Percentiles rank a stretch among this genome's conserved stretches.
phyloP scores from a whole-genome alignment of 768 basidiomycete species.

The Xerocomus brunneocitrinus region DNA sequence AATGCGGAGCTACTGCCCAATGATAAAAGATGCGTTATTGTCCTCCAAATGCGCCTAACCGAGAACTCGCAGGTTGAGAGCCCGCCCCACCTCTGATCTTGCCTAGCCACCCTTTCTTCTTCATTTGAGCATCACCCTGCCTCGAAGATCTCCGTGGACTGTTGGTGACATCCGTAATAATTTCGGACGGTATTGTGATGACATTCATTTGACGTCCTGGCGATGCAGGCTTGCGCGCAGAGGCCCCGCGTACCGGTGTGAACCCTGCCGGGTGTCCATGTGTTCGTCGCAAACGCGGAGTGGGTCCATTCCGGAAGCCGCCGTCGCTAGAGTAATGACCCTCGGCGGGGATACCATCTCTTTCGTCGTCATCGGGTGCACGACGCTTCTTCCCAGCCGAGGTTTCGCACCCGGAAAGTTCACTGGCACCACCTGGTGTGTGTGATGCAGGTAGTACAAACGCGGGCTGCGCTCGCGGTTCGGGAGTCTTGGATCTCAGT shows the following conservation, averaged over 20 bases:
- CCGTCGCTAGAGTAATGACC: constrained; percentile 49
- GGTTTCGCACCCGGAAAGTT: constrained; percentile 30
- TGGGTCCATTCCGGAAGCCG: constrained; percentile 38
- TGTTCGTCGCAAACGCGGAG: constrained; percentile 57
- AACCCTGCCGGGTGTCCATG: constrained; percentile 62
- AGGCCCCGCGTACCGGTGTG: constrained; percentile 60
- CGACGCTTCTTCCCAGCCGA: constrained; percentile 65
- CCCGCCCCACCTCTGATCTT: constrained; percentile 52
- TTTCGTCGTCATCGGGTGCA: constrained; percentile 74
- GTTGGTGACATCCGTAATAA: constrained; percentile 62
- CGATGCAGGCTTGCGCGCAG: constrained; percentile 39
- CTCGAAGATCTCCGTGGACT: constrained; percentile 42
- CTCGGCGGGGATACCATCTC: constrained; percentile 57
- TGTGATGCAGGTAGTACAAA: constrained; percentile 33
- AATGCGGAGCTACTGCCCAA: constrained; percentile 8
- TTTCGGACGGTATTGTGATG: constrained; percentile 31
- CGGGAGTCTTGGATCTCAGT: constrained; percentile 51
- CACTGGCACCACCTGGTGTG: constrained; percentile 42
- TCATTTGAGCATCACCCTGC: constrained; percentile 25
- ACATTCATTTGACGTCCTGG: constrained; percentile 46
- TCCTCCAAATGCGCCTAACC: constrained; percentile 21
- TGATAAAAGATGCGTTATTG: constrained; percentile 17
- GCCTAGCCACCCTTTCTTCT: constrained; percentile 66
- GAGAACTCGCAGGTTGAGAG: constrained; percentile 18
- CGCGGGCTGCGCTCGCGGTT: constrained; percentile 27